These are phyloP conservation scores for Diaporthe sp. DNA, from an alignment of 2,329 filamentous ascomycete genomes.

Conservation along the genomic window DNA sequence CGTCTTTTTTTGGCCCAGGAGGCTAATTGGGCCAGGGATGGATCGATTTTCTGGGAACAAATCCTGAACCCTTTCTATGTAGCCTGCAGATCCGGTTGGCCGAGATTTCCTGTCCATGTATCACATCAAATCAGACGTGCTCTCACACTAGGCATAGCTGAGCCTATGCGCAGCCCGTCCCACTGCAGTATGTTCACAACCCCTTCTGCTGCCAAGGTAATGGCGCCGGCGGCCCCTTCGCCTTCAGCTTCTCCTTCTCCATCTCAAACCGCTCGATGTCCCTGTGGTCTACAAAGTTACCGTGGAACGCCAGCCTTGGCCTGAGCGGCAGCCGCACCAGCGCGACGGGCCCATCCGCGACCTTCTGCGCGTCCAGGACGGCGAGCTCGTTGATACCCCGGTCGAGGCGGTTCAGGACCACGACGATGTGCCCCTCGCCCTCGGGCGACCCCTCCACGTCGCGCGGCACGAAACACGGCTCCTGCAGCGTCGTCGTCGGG, in stretches of 20 bases:
- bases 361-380: constrained; percentile 45
- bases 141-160: background rate
- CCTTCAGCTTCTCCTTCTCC: constrained; percentile 13
- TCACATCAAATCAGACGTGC: too few relatives aligned
- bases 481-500: constrained; percentile 54
- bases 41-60: too few relatives aligned
- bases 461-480: constrained; percentile 59
- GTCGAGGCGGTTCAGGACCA: constrained; percentile 48
- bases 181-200: background rate
- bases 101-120: too few relatives aligned
- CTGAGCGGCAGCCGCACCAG: constrained; percentile 43
- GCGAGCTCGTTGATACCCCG: constrained; percentile 45
- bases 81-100: too few relatives aligned
- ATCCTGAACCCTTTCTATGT: too few relatives aligned
- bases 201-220: constrained; percentile 9
- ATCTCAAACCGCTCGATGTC: constrained; percentile 6
- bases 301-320: constrained; percentile 45
- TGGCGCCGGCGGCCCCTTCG: background rate
- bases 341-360: constrained; percentile 40
- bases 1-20: too few relatives aligned
- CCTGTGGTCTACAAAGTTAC: constrained; percentile 45
- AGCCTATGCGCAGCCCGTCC: background rate
- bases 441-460: constrained; percentile 50
- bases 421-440: constrained; percentile 58
- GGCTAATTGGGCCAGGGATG: too few relatives aligned